Evolutionary conservation across 441 rosid species (phyloP).

Genomic region (Pelargonium australe): DNA sequence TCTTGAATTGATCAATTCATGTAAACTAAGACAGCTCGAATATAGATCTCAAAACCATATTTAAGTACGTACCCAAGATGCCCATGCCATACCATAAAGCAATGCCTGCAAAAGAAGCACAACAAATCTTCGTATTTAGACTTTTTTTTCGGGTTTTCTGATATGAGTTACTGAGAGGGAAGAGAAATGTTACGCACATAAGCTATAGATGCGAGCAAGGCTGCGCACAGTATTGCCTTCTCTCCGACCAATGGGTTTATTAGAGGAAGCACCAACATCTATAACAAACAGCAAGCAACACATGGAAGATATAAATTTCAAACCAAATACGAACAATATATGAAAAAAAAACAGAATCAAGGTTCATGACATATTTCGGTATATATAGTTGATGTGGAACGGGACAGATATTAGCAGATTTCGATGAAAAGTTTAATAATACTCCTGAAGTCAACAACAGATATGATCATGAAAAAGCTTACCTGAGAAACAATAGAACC

Average conservation of each 20-base stretch:
- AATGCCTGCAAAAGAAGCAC: slow-evolving; percentile 31
- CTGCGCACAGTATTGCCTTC: slow-evolving; percentile 38
- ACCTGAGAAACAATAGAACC: slow-evolving; percentile 59
- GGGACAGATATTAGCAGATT: no score
- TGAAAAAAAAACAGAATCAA: slow-evolving; percentile 3
- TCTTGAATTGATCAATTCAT: not conserved
- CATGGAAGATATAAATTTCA: not conserved
- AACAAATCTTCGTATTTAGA: no score
- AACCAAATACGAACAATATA: not conserved
- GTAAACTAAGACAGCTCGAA: no score
- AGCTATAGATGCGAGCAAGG: slow-evolving; percentile 44
- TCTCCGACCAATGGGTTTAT: slow-evolving; percentile 47
- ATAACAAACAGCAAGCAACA: not conserved
- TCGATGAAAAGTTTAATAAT: no score
- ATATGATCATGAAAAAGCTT: not conserved
- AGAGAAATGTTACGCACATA: slow-evolving; percentile 36
- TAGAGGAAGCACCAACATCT: slow-evolving; percentile 52
- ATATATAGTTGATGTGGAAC: no score
- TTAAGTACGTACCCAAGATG: slow-evolving; percentile 42
- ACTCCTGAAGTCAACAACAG: no score
- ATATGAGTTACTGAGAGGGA: not conserved
- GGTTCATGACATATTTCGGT: not conserved
- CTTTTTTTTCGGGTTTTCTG: not conserved
- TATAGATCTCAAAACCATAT: not conserved
- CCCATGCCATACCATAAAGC: slow-evolving; percentile 51